These are phyloP conservation scores for Asterella californica DNA, from an alignment of 225 moss, liverwort and hornwort species.

Conservation along the genomic window DNA sequence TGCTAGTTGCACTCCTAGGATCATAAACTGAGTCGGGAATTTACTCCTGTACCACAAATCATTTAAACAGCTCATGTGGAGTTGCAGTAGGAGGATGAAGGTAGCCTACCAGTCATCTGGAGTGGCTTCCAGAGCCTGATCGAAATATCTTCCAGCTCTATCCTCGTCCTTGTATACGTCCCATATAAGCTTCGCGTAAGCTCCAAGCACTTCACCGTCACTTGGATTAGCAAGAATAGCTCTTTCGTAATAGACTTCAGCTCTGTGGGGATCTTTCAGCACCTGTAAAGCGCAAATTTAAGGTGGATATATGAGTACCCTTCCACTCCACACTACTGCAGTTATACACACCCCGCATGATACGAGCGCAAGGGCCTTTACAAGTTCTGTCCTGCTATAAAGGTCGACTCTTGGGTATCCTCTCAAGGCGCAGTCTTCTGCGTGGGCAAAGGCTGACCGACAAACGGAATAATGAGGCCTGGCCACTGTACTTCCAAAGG, in stretches of 20 bases:
- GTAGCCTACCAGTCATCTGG: conserved; percentile 34
- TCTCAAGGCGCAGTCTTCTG: too few species aligned
- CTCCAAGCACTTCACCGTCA: conserved; percentile 40
- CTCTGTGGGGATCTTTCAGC: conserved; percentile 32
- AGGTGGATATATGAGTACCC: neutral
- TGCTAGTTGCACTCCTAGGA: too few species aligned
- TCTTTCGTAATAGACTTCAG: conserved; percentile 39
- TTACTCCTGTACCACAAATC: neutral
- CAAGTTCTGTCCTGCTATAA: neutral
- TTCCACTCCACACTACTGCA: neutral
- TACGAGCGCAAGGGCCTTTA: neutral
- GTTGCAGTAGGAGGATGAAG: neutral
- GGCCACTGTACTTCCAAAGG: too few species aligned
- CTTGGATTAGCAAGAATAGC: conserved; percentile 37
- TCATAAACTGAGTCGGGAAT: neutral
- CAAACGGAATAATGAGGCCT: too few species aligned
- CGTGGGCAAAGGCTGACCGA: too few species aligned
- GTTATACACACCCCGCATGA: neutral
- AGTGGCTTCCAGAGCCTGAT: conserved; percentile 37
- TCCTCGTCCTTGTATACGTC: conserved; percentile 40
- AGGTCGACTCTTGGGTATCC: neutral
- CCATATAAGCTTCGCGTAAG: conserved; percentile 43
- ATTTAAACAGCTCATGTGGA: neutral
- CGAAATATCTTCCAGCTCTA: conserved; percentile 39
- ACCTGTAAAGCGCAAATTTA: conserved; percentile 16